These are phyloP conservation scores for Zoysia matrella DNA, from an alignment of 202 grass and related monocot genomes.

Conservation along the genomic window DNA sequence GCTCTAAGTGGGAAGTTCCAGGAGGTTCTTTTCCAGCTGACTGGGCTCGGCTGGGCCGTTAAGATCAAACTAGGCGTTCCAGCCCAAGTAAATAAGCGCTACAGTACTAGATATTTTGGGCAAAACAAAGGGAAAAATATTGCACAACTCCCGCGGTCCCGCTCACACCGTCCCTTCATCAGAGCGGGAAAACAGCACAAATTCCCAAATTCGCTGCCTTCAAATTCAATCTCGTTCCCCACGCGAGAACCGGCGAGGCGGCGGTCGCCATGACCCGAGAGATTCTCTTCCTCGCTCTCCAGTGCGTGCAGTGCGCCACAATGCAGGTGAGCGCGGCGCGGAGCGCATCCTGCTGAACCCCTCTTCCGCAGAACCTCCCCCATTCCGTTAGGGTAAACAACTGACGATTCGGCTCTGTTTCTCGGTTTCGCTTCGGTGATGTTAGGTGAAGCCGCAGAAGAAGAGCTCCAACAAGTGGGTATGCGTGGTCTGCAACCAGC, in stretches of 20 bases:
- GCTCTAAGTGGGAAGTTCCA: neutral
- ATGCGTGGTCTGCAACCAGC: slow-evolving; percentile 84
- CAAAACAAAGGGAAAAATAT: too few species aligned
- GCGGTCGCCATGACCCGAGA: slow-evolving; percentile 51
- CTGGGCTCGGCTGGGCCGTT: too few species aligned
- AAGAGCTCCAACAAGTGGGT: slow-evolving; percentile 84
- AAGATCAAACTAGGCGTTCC: too few species aligned
- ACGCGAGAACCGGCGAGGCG: neutral
- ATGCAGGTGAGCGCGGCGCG: slow-evolving; percentile 60
- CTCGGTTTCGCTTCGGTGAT: neutral
- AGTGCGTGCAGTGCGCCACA: slow-evolving; percentile 78
- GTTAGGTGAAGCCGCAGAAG: slow-evolving; percentile 90
- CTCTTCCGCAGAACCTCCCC: neutral
- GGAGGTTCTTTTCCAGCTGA: too few species aligned
- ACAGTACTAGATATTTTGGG: too few species aligned
- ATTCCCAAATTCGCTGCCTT: neutral
- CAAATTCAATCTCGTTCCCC: slow-evolving; percentile 22
- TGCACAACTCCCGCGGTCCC: too few species aligned
- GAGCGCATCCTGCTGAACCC: neutral
- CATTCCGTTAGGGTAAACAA: neutral
- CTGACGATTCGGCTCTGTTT: slow-evolving; percentile 16
- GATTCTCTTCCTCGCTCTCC: slow-evolving; percentile 74
- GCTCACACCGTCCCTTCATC: too few species aligned
- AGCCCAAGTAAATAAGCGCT: too few species aligned
- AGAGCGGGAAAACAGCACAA: neutral